A percentile compares a stretch with the other conserved stretches of the same genome.
These are phyloP conservation scores for Ogataea haglerorum DNA, from an alignment of 805 yeast species.

Conservation along the genomic window DNA sequence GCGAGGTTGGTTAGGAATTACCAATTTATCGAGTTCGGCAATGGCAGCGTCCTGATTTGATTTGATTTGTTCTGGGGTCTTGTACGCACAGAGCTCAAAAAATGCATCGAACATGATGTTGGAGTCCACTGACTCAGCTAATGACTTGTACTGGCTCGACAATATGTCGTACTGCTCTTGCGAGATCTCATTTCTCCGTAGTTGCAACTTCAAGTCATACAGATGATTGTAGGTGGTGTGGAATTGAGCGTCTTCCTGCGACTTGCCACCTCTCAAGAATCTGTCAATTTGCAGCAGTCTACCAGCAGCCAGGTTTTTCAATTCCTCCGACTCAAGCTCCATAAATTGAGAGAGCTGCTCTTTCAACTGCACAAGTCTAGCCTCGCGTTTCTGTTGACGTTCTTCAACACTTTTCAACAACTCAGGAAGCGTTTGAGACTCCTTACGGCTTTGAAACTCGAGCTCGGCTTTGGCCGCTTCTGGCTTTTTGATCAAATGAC, in stretches of 20 bases:
- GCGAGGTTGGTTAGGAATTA: constrained; percentile 25
- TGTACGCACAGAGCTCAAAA: constrained; percentile 38
- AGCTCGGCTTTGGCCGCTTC: constrained; percentile 56
- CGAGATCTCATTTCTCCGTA: constrained; percentile 37
- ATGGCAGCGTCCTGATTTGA: constrained; percentile 21
- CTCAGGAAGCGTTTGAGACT: constrained; percentile 52
- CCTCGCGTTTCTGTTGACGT: constrained; percentile 40
- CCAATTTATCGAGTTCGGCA: constrained; percentile 17
- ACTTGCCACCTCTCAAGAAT: constrained; percentile 56
- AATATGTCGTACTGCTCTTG: constrained; percentile 23
- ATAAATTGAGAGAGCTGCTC: constrained; percentile 31
- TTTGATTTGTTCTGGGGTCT: constrained; percentile 35
- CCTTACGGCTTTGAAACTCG: constrained; percentile 63
- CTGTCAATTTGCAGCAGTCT: constrained; percentile 56
- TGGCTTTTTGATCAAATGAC: constrained; percentile 47
- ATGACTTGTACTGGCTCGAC: constrained; percentile 32
- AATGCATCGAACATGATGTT: constrained; percentile 47
- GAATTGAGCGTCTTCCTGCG: constrained; percentile 51
- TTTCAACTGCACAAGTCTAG: constrained; percentile 30
- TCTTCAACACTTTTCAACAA: constrained; percentile 38
- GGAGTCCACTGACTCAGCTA: constrained; percentile 42
- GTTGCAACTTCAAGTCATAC: constrained; percentile 41
- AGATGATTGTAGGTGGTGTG: constrained; percentile 53
- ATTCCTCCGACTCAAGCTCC: constrained; percentile 18
- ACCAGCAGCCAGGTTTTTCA: constrained; percentile 39